Conservation (phyloP, 108 stramenopile genomes). For the Licmophora abbreviata region DNA sequence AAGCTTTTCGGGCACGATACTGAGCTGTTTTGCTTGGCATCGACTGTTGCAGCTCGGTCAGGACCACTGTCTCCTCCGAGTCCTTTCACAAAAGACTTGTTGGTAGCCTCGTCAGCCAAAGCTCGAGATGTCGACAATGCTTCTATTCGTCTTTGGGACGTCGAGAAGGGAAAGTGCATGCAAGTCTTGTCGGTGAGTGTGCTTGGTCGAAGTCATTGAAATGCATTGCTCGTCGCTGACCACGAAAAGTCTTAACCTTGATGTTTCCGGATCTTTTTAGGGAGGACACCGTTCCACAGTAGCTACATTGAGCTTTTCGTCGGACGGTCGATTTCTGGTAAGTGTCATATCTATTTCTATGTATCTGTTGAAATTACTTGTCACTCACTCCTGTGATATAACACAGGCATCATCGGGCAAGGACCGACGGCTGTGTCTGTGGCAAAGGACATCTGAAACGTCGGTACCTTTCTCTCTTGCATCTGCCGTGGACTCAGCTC, state of each 20-base stretch:
- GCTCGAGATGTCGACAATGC: slow-evolving; percentile 76
- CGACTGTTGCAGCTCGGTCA: slow-evolving; percentile 37
- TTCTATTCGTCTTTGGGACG: slow-evolving; percentile 73
- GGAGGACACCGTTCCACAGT: slow-evolving; percentile 84
- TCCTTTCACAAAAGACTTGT: slow-evolving; percentile 11
- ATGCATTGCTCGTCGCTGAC: too few species aligned
- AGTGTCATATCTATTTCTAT: too few species aligned
- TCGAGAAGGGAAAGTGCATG: slow-evolving; percentile 49
- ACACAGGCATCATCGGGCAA: slow-evolving; percentile 82
- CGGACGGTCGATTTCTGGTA: slow-evolving; percentile 60
- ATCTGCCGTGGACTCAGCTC: slow-evolving; percentile 65
- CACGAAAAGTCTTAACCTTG: too few species aligned
- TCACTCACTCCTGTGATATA: too few species aligned
- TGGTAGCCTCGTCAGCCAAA: slow-evolving; percentile 81
- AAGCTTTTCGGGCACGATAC: slow-evolving; percentile 82
- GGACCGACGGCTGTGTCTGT: slow-evolving; percentile 81
- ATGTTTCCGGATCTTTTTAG: too few species aligned
- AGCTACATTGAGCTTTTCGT: slow-evolving; percentile 71
- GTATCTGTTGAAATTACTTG: too few species aligned
- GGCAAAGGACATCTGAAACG: slow-evolving; percentile 32
- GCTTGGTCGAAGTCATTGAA: too few species aligned
- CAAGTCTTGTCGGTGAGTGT: too few species aligned
- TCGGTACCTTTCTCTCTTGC: slow-evolving; percentile 26
- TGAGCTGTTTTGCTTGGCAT: slow-evolving; percentile 68
- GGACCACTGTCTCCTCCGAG: background rate